A percentile compares a stretch with the other conserved stretches of the same genome.
Evolutionary conservation across 371 early-diverging fungal species (phyloP).

Genomic region (Smittium culicis): DNA sequence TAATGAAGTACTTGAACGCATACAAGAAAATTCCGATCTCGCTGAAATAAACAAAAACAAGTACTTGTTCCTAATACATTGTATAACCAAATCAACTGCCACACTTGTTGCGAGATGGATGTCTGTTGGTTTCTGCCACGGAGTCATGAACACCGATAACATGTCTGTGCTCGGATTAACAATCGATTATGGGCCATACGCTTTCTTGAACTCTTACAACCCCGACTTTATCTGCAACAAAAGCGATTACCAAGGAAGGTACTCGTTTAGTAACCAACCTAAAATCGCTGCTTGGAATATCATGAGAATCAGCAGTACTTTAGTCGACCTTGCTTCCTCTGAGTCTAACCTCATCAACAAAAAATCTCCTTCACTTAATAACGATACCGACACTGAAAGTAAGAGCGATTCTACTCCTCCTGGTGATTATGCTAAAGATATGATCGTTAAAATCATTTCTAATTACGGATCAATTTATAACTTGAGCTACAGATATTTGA

Average conservation of each 20-base stretch:
- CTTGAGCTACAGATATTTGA: conserved; percentile 29
- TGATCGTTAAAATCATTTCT: conserved; percentile 38
- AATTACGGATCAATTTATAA: background rate
- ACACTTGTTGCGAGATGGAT: conserved; percentile 75
- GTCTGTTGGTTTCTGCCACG: conserved; percentile 71
- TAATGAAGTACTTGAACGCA: too few species aligned
- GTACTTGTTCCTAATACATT: conserved; percentile 35
- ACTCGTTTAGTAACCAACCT: conserved; percentile 72
- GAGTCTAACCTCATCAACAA: too few species aligned
- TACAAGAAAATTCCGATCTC: too few species aligned
- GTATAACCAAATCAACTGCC: conserved; percentile 56
- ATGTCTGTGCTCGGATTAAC: conserved; percentile 75
- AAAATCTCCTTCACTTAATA: too few species aligned
- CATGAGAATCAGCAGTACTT: conserved; percentile 47
- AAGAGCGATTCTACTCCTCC: too few species aligned
- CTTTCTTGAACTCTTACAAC: conserved; percentile 70
- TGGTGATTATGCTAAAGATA: conserved; percentile 33
- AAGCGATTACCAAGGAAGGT: conserved; percentile 50
- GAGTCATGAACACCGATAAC: conserved; percentile 84
- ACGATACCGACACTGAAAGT: conserved; percentile 11
- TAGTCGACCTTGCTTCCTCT: conserved; percentile 43
- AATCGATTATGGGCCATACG: conserved; percentile 80
- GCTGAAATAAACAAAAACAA: too few species aligned
- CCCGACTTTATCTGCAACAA: conserved; percentile 62
- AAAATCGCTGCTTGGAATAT: conserved; percentile 72